Conservation (phyloP, 2,329 filamentous ascomycete genomes). For the Alternaria longipes region DNA sequence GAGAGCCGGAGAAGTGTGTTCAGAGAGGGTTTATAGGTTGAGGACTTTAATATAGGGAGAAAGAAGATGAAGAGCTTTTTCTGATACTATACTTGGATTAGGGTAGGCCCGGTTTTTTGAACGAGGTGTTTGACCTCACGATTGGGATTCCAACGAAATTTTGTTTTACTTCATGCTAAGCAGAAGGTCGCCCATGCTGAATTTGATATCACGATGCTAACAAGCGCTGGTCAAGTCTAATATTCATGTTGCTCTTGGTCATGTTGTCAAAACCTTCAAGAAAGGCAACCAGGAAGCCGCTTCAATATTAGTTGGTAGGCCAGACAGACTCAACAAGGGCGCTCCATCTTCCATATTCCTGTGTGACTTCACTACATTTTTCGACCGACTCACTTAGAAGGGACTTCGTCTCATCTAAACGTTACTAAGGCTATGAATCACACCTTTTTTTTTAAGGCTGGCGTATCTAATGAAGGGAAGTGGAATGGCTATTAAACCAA, state of each 20-base stretch:
- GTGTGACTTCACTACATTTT: too few relatives aligned
- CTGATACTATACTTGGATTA: neutral
- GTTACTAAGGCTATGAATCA: too few relatives aligned
- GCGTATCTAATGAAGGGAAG: too few relatives aligned
- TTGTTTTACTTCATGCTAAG: neutral
- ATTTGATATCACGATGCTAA: too few relatives aligned
- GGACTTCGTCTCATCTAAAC: too few relatives aligned
- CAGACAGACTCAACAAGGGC: neutral
- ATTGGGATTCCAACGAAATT: neutral
- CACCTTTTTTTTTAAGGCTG: too few relatives aligned
- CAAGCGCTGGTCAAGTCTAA: neutral
- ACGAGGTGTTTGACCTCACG: neutral
- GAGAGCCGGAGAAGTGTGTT: constrained; percentile 74
- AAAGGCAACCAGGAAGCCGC: neutral
- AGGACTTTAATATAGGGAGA: neutral
- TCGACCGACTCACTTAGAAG: too few relatives aligned
- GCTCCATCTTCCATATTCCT: too few relatives aligned
- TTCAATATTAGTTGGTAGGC: neutral
- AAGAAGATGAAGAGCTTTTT: neutral
- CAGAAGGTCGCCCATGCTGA: neutral
- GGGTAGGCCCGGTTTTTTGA: neutral
- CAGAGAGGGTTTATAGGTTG: constrained; percentile 68
- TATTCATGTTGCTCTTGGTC: neutral
- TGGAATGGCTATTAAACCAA: too few relatives aligned
- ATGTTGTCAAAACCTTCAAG: neutral